Conservation (phyloP, 495 filamentous ascomycete genomes). For the Antarctomyces pellizariae region DNA sequence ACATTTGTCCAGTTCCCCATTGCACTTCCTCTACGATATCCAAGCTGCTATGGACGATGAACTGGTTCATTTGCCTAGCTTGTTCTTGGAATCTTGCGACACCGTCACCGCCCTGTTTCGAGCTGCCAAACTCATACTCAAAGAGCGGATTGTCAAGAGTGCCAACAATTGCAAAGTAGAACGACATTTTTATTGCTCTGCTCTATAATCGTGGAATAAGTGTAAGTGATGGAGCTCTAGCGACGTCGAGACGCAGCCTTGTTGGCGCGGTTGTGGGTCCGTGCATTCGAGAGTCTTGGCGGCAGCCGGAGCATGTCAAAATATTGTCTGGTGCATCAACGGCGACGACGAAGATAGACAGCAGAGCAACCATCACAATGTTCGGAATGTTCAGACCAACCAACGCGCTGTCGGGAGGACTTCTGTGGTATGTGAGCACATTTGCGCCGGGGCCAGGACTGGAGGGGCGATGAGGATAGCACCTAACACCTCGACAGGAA, state of each 20-base stretch:
- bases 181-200: conserved; percentile 42
- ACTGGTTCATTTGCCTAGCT: conserved; percentile 84
- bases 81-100: conserved; percentile 66
- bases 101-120: conserved; percentile 83
- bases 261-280: too few relatives aligned
- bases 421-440: conserved; percentile 42
- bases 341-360: too few relatives aligned
- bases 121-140: conserved; percentile 87
- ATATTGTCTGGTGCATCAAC: too few relatives aligned
- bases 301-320: too few relatives aligned
- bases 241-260: too few relatives aligned
- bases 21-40: conserved; percentile 92
- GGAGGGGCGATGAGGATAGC: conserved; percentile 1
- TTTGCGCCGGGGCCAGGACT: background rate
- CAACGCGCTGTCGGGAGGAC: conserved; percentile 50
- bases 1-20: conserved; percentile 69
- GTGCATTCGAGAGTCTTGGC: too few relatives aligned
- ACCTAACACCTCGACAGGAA: conserved; percentile 36
- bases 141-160: conserved; percentile 88
- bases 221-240: conserved; percentile 1
- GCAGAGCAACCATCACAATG: conserved; percentile 27
- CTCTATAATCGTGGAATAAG: background rate
- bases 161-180: conserved; percentile 89
- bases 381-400: conserved; percentile 66
- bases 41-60: conserved; percentile 76